phyloP scores from a whole-genome alignment of 208 protist genomes.

The Blechomonas ayalai region DNA sequence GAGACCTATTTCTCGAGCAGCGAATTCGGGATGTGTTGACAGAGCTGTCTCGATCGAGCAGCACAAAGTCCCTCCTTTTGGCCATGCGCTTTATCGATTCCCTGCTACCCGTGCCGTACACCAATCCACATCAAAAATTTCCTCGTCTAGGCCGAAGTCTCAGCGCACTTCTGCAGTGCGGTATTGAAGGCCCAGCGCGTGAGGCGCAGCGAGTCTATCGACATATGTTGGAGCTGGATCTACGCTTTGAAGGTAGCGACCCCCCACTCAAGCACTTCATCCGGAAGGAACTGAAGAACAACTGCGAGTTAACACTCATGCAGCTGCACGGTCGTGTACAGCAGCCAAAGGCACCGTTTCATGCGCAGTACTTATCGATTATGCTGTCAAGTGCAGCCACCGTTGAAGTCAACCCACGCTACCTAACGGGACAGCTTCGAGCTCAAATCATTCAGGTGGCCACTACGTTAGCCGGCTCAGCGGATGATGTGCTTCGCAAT shows the following conservation, averaged over 20 bases:
- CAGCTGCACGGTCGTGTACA: slow-evolving; percentile 73
- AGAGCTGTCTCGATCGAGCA: slow-evolving; percentile 49
- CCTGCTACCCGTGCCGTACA: slow-evolving; percentile 76
- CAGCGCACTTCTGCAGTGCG: slow-evolving; percentile 57
- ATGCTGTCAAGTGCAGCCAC: slow-evolving; percentile 63
- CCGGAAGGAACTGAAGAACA: slow-evolving; percentile 79
- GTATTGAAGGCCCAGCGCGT: slow-evolving; percentile 43
- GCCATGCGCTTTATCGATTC: slow-evolving; percentile 73
- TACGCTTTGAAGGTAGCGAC: slow-evolving; percentile 26
- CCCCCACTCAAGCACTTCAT: slow-evolving; percentile 77
- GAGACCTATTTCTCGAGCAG: slow-evolving; percentile 79
- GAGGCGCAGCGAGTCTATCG: slow-evolving; percentile 77
- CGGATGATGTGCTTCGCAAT: slow-evolving; percentile 45
- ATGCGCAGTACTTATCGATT: slow-evolving; percentile 69
- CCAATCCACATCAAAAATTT: slow-evolving; percentile 71
- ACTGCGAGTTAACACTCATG: slow-evolving; percentile 69
- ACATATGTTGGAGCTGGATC: slow-evolving; percentile 58
- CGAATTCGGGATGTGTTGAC: slow-evolving; percentile 73
- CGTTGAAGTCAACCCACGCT: slow-evolving; percentile 71
- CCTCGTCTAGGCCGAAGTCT: slow-evolving; percentile 78
- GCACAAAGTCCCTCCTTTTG: slow-evolving; percentile 41
- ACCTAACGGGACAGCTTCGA: slow-evolving; percentile 52
- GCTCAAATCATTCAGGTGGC: slow-evolving; percentile 64
- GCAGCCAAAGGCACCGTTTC: slow-evolving; percentile 36
- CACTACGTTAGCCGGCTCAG: slow-evolving; percentile 55